Evolutionary conservation across 495 filamentous ascomycete genomes (phyloP), one percentile per base, ranked within the genome.

Genomic region (Penicillium parvum): DNA sequence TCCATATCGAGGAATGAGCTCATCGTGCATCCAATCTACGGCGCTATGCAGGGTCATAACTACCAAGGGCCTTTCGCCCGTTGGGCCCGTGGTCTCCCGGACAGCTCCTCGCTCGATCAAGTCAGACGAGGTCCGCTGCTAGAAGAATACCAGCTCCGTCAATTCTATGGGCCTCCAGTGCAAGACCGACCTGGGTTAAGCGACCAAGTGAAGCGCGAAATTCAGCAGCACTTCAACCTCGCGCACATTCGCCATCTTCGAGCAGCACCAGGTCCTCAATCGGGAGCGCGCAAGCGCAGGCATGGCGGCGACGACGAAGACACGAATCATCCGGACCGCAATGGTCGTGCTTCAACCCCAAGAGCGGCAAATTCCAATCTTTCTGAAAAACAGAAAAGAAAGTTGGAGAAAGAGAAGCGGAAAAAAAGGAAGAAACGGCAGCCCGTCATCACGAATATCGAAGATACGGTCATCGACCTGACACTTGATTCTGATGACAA

Each of bases 1-100:
- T 39, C 72, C 1, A 7, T 76, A 7, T 28, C 47, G 2, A 60
- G 61, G 1, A 61, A 63, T n/a, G 57, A 73, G 48, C 57, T 76
- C 11, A 40, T 40, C 4, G 39, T 60, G 15, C 61, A 78, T 50
- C 63, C 62, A 6, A 36, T 62, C 0, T 76, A 54, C 47, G 74
- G 74, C 1, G 61, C 67, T 1, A 67, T 68, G 1, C 55, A 76
- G 60, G 74, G 73, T 3, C 64, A 59, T 5, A 33, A 52, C 7
- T 78, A 78, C 27, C 36, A 46, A 18, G 72, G 73, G 2, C 72
- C 73, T 12, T 76, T 60, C 46, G 72, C 69, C 3, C 49, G 40
- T 4, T 72, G 68, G 63, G 69, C 69, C 33, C 65, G 71, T 16
- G 23, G 22, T 17, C 2, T 45, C 1, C 55, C 57, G 17, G 23